Base-by-base conservation (phyloP, 2,329 filamentous ascomycete species). In the Aureobasidium pullulans region DNA sequence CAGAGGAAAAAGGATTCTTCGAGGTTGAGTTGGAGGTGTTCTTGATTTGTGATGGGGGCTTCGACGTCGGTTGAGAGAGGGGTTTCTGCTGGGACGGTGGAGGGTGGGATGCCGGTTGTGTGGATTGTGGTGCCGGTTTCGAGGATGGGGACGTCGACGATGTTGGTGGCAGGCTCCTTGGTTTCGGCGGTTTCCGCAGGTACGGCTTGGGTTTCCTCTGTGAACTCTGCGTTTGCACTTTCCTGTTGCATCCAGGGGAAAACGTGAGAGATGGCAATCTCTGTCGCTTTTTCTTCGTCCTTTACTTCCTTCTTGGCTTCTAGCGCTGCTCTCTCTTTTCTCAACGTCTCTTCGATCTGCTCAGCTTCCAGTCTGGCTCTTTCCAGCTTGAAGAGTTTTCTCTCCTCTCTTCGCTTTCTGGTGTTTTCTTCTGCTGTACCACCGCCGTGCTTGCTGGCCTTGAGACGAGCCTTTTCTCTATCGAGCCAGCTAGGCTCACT, bases 401-500 rank as follows among this genome's bases (percentile, higher is more conserved):
- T 84, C 72, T 96, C 90, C 64, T 89, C 84, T 68, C 94, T 83
- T 62, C 94, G 80, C 66, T 85, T 81, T 39, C 82, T 81, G 2
- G 93, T 99, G 57, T 85, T 78, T 62, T 95, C 86, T 74, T 96
- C 93, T 65, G 88, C 92, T 44, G 94, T 94, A 1, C 65, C 65
- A 40, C 54, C 54, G 19, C 66, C 65, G 15, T 50, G 66, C 10
- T 57, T 44, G 6, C 57, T 57, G 28, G 68, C 67, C 50, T 83
- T 81, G 29, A 85, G 75, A 53, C 87, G 82, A 31, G 87, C 85
- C 72, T 89, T 87, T 73, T 96, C 90, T 63, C 88, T 81, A 64
- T 89, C 88, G 53, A 96, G 73, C 94, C 94, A 99, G 66, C 86
- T 94, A 3, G 93, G 93, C 72, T 99, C 93, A 78, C 92, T 96